Conservation (phyloP, 192 early-diverging fungal species). For the Spinellus fusiger region DNA sequence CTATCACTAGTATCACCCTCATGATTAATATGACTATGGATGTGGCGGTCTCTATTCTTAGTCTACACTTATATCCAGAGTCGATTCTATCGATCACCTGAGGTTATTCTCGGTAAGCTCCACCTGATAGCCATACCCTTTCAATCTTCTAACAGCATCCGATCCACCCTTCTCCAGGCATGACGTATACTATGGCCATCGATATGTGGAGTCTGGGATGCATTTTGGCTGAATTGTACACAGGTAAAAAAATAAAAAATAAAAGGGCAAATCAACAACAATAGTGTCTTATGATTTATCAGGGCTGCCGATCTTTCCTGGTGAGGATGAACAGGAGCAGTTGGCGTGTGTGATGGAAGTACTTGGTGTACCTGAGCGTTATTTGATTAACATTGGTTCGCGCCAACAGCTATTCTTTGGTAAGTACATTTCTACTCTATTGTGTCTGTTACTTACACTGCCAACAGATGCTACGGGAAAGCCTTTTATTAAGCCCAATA, state of each 20-base stretch:
- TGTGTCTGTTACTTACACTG: slow-evolving; percentile 25
- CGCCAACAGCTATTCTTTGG: slow-evolving; percentile 90
- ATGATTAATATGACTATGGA: not conserved
- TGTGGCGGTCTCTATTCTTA: not conserved
- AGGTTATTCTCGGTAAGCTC: slow-evolving; percentile 80
- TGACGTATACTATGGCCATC: slow-evolving; percentile 85
- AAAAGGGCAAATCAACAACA: not conserved
- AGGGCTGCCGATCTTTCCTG: slow-evolving; percentile 92
- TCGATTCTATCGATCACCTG: slow-evolving; percentile 96
- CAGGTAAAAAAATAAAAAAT: slow-evolving; percentile 35
- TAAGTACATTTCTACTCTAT: slow-evolving; percentile 34
- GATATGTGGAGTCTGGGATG: slow-evolving; percentile 99
- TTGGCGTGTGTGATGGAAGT: slow-evolving; percentile 94
- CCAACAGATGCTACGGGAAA: slow-evolving; percentile 41
- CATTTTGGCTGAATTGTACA: slow-evolving; percentile 90
- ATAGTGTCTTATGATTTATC: slow-evolving; percentile 18
- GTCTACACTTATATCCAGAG: slow-evolving; percentile 98
- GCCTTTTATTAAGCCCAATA: slow-evolving; percentile 67
- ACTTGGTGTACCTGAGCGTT: slow-evolving; percentile 74
- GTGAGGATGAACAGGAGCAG: slow-evolving; percentile 97
- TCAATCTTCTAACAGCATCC: not conserved
- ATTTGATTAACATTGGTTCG: slow-evolving; percentile 70
- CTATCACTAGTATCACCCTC: not conserved
- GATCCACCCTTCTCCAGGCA: slow-evolving; percentile 24
- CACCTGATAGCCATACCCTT: not conserved